Evolutionary conservation across 106 monocot species (phyloP), one percentile per base, ranked within the genome.

Genomic region (Dioscorea zingiberensis): DNA sequence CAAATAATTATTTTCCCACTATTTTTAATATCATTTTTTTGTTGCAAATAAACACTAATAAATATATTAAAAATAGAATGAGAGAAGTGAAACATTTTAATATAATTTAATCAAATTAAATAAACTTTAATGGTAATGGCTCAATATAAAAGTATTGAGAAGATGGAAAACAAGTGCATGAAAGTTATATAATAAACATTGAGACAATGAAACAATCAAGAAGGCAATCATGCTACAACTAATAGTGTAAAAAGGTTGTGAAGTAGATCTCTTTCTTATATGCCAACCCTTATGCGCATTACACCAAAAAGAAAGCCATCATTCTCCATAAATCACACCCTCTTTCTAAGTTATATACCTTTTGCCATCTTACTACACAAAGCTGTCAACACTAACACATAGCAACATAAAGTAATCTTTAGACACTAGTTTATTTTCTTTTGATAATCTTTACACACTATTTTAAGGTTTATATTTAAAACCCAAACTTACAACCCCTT

Each of bases 271-370:
- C 19, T 6, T 60, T 14, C 8, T 44, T 62, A 15, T 62, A 3
- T 38, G 19, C 62, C 26, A 61, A 53, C 51, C n/a, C 51, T 53
- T 13, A 4, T 19, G 51, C 8, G n/a, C 16, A 62, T 19, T 29
- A 62, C 17, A 62, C 16, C 62, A 38, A 62, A 12, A 62, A 62
- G 19, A 13, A 38, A 19, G 13, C 62, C 62, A 62, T 62, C 62
- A 38, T 62, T 32, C 62, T 62, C 15, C 30, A 62, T 17, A 62
- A 61, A 62, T 62, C 32, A n/a, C 3, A 44, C 44, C 62, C 30
- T 62, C 62, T 62, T 62, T 60, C 44, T 21, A 17, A 38, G 17
- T 38, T 44, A 19, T 7, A 62, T n/a, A n/a, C n/a, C 16, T 61
- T 61, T 19, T 29, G n/a, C 62, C 29, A 9, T 38, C n/a, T n/a